Evolutionary conservation across 352 stramenopile species (phyloP).

Genomic region (Phytophthora citricola): DNA sequence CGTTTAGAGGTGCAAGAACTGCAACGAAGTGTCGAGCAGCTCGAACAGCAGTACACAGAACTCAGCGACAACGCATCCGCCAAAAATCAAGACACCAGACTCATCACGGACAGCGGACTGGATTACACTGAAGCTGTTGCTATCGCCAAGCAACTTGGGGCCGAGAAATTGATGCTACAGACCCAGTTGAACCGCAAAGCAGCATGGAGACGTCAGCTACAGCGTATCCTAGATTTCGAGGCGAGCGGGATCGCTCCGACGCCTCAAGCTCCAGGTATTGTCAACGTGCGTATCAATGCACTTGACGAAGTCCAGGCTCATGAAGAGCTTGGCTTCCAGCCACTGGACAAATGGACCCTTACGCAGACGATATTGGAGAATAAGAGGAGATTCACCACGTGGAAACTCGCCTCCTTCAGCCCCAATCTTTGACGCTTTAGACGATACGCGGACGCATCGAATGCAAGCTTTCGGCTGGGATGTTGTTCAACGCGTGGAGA

Average conservation of each 20-base stretch:
- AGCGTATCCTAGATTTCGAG: slow-evolving; percentile 41
- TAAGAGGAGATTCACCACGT: slow-evolving; percentile 24
- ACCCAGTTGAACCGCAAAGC: slow-evolving; percentile 34
- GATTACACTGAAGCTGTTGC: slow-evolving; percentile 19
- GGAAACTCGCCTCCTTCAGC: slow-evolving; percentile 24
- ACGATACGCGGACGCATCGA: slow-evolving; percentile 1
- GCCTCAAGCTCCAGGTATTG: background rate
- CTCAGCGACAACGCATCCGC: slow-evolving; percentile 4
- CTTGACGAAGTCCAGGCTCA: slow-evolving; percentile 31
- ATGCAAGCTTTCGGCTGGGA: slow-evolving; percentile 45
- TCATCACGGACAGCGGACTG: background rate
- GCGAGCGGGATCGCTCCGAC: background rate
- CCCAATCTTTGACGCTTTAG: background rate
- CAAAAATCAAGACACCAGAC: background rate
- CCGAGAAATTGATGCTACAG: slow-evolving; percentile 46
- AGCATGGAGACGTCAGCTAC: slow-evolving; percentile 33
- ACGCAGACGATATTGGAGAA: slow-evolving; percentile 43
- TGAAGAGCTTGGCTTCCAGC: slow-evolving; percentile 37
- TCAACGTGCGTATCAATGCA: background rate
- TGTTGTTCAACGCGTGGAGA: slow-evolving; percentile 33
- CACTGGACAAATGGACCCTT: slow-evolving; percentile 28
- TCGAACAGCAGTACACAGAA: slow-evolving; percentile 42
- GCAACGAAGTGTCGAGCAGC: slow-evolving; percentile 28
- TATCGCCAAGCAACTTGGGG: slow-evolving; percentile 36
- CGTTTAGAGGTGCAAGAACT: slow-evolving; percentile 38